Evolutionary conservation across 305 asterid genomes (phyloP), one percentile per base, ranked within the genome.

Genomic region (Rubia peregrina): DNA sequence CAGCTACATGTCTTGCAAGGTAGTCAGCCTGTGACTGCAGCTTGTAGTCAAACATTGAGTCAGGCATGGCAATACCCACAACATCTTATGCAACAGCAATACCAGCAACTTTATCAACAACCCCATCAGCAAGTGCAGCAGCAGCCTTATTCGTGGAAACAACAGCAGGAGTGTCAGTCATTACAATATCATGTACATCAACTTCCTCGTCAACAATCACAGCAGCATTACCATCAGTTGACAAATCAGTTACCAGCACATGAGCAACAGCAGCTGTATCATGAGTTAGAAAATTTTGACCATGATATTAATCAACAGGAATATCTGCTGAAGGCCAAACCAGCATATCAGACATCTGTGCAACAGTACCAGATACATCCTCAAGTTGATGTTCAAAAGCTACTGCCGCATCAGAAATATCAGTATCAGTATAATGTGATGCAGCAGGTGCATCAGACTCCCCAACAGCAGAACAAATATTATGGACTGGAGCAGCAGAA

Each of bases 81-180:
- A 55, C 80, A 85, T 74, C 86, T 85, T 71, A 84, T 84, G 84
- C 84, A 90, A 61, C 92, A 89, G 61, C 80, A 77, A 65, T 75
- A 72, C 80, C 86, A 73, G 79, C 94, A 82, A 71, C 86, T 75
- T 68, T 82, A 79, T 71, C 71, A 49, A 26, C 57, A 12, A 62
- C 74, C 76, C 41, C 82, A 74, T 76, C 88, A 85, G 51, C 79
- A 75, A 17, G 24, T 49, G 61, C 71, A 73, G 24, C 80, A 65
- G 71, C 76, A 73, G 71, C 70, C 61, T 5, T 61, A n/a, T 33
- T 8, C 74, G 21, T 71, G 69, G 63, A 82, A 77, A 66, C 79
- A 86, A 73, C 91, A 81, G 44, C 79, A 78, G 59, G 68, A 55
- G 62, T 55, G 67, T 60, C 69, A 79, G 74, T 65, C 81, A 71